Evolutionary conservation across 1,284 basidiomycete genomes (phyloP).

Genomic region (Clitocybe nebularis): DNA sequence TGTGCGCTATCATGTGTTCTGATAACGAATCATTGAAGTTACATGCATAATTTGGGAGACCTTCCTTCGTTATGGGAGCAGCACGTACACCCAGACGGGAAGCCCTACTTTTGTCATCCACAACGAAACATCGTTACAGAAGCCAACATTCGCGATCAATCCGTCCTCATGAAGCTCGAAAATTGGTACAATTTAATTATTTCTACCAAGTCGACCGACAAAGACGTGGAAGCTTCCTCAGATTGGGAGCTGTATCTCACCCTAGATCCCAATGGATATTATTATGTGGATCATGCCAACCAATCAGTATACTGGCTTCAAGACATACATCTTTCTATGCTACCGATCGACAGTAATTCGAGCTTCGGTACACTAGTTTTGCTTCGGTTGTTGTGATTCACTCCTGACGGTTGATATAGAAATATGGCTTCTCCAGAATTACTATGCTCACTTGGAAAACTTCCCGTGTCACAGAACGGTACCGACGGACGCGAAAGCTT

Average conservation of each 20-base stretch:
- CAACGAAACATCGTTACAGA: neutral
- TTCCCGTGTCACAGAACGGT: neutral
- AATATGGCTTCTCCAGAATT: neutral
- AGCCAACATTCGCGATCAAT: neutral
- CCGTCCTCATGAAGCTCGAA: too few species aligned
- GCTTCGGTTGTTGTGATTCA: neutral
- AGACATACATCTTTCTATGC: neutral
- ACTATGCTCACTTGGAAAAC: neutral
- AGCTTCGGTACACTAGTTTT: neutral
- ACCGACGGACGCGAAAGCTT: neutral
- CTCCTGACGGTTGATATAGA: neutral
- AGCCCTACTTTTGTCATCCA: neutral
- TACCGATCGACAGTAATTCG: neutral
- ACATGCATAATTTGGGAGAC: neutral
- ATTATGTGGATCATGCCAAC: neutral
- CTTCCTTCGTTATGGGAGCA: neutral
- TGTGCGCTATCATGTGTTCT: too few species aligned
- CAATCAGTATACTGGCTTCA: neutral
- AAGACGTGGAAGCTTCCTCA: too few species aligned
- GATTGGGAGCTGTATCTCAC: too few species aligned
- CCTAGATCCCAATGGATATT: too few species aligned
- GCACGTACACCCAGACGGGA: neutral
- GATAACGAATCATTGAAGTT: neutral
- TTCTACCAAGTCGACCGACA: too few species aligned
- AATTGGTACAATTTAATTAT: too few species aligned